These are phyloP conservation scores for Penstemon newberryi DNA, from an alignment of 257 asterid genomes.

Conservation along the genomic window DNA sequence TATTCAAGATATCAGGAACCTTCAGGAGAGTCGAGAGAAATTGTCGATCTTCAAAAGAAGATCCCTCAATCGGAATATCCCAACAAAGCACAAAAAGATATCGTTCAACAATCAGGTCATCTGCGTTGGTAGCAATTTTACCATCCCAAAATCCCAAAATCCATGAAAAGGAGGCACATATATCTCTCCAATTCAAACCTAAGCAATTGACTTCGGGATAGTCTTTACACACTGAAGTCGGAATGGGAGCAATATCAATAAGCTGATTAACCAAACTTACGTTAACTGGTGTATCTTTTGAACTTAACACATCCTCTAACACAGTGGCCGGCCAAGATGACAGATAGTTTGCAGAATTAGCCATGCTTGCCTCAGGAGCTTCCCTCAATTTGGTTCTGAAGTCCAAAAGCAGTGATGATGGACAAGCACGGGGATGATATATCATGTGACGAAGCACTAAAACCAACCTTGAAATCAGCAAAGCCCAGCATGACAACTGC, in stretches of 20 bases:
- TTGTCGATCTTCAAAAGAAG: conserved; percentile 43
- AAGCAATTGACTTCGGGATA: conserved; percentile 44
- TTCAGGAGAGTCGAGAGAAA: conserved; percentile 37
- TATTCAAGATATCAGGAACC: conserved; percentile 48
- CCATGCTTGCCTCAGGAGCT: conserved; percentile 42
- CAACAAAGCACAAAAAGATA: conserved; percentile 90
- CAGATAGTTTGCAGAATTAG: conserved; percentile 43
- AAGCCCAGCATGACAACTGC: conserved; percentile 86
- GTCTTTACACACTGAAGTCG: conserved; percentile 60
- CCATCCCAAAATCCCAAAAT: conserved; percentile 76
- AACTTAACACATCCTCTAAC: conserved; percentile 50
- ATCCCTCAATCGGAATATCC: conserved; percentile 62
- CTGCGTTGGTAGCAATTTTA: conserved; percentile 58
- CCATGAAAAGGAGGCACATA: conserved; percentile 51
- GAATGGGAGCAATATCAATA: conserved; percentile 73
- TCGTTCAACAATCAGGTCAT: conserved; percentile 82
- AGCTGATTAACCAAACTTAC: conserved; percentile 64
- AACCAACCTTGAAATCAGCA: conserved; percentile 79
- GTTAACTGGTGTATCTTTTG: conserved; percentile 46
- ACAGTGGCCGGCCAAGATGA: conserved; percentile 72
- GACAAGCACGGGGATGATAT: conserved; percentile 66
- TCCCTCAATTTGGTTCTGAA: conserved; percentile 80
- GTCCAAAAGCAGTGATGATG: conserved; percentile 67
- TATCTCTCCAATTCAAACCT: conserved; percentile 60
- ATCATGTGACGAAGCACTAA: conserved; percentile 89